Percentiles rank a stretch among this genome's conserved stretches.
Conservation (phyloP, 2,329 filamentous ascomycete species). For the Thielaviopsis musarum region DNA sequence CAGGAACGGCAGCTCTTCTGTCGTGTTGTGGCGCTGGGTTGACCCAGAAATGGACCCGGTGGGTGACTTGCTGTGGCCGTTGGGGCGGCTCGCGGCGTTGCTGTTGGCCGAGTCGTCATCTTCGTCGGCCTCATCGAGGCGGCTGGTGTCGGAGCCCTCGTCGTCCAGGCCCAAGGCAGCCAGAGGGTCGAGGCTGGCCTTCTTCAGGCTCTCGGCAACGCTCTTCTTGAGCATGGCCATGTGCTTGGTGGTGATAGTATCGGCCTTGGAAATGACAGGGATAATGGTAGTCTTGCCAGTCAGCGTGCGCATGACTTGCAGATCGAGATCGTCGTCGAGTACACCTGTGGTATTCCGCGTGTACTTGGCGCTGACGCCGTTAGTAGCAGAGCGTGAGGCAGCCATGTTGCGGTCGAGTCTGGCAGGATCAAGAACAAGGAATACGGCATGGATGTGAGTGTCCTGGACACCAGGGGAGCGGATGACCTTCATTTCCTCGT, state of each 20-base stretch:
- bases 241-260: conserved; percentile 88
- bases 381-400: conserved; percentile 40
- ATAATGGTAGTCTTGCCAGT: conserved; percentile 92
- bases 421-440: conserved; percentile 76
- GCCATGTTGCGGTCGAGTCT: conserved; percentile 72
- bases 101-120: conserved; percentile 17
- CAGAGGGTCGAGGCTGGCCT: conserved; percentile 71
- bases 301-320: conserved; percentile 75
- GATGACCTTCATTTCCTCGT: conserved; percentile 93
- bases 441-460: conserved; percentile 93
- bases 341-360: conserved; percentile 39
- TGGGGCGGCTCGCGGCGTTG: conserved; percentile 17
- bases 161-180: conserved; percentile 74
- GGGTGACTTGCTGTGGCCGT: conserved; percentile 17
- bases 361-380: conserved; percentile 18
- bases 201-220: conserved; percentile 77
- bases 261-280: conserved; percentile 88
- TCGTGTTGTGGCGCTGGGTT: conserved; percentile 26
- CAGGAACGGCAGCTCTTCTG: conserved; percentile 49
- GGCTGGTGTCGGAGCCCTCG: conserved; percentile 39
- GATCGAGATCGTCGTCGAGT: conserved; percentile 74
- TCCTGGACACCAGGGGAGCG: conserved; percentile 84
- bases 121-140: conserved; percentile 41
- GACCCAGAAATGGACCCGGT: conserved; percentile 21
- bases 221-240: conserved; percentile 84